Evolutionary conservation across 805 yeast genomes (phyloP).

Genomic region (Saturnispora besseyi): DNA sequence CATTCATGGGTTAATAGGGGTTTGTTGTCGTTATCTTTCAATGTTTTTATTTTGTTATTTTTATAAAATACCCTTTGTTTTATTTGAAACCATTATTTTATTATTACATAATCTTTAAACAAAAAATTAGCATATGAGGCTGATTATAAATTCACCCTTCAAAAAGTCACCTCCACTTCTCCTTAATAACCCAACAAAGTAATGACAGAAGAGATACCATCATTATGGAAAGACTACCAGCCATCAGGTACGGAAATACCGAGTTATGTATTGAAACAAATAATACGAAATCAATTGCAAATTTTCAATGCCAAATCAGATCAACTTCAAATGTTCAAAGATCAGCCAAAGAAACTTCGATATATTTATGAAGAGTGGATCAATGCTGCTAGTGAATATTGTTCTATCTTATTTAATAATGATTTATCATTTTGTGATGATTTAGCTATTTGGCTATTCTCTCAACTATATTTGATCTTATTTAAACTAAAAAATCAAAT

Average conservation of each 20-base stretch:
- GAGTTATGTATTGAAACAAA: neutral
- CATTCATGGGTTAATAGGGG: neutral
- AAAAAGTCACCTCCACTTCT: neutral
- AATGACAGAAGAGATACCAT: neutral
- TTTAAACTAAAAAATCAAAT: neutral
- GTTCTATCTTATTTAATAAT: neutral
- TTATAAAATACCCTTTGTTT: neutral
- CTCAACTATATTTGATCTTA: neutral
- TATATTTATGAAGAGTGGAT: neutral
- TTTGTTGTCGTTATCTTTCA: neutral
- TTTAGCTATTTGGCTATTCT: slow-evolving; percentile 2
- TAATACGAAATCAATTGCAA: neutral
- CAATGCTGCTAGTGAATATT: neutral
- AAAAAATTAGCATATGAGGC: neutral
- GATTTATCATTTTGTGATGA: slow-evolving; percentile 6
- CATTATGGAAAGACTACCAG: neutral
- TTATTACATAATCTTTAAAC: neutral
- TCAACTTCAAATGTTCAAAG: neutral
- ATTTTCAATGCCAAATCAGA: neutral
- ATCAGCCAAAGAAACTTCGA: neutral
- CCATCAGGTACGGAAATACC: neutral
- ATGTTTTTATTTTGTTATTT: neutral
- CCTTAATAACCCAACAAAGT: neutral
- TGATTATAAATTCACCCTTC: neutral
- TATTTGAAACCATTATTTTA: neutral